phyloP scores from a whole-genome alignment of 257 asterid species.

The Gardenia jasminoides region DNA sequence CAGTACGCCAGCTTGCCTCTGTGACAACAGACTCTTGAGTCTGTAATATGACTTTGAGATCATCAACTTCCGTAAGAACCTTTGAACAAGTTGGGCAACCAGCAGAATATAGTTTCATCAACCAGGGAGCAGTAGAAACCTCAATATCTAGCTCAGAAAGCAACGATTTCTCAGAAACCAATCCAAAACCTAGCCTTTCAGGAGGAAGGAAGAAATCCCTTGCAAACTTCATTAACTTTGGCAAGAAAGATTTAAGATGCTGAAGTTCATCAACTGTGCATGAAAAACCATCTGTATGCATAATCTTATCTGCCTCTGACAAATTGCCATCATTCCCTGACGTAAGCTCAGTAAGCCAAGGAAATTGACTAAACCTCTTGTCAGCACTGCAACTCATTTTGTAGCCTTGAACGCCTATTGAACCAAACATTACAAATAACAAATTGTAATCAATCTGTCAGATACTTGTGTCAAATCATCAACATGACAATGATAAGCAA shows the following conservation, averaged over 20 bases:
- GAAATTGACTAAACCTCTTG: conserved; percentile 33
- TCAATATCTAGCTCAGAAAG: conserved; percentile 53
- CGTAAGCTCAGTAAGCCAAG: conserved; percentile 49
- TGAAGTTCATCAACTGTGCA: conserved; percentile 60
- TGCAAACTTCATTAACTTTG: conserved; percentile 53
- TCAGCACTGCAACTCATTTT: conserved; percentile 52
- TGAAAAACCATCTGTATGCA: conserved; percentile 39
- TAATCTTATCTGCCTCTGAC: conserved; percentile 41
- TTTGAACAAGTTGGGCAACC: conserved; percentile 73
- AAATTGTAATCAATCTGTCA: conserved; percentile 25
- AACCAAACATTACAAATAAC: conserved; percentile 17
- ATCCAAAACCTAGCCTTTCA: conserved; percentile 66
- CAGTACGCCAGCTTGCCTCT: conserved; percentile 58
- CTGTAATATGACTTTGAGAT: conserved; percentile 54
- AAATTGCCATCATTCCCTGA: conserved; percentile 41
- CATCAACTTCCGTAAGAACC: conserved; percentile 59
- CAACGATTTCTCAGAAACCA: conserved; percentile 64
- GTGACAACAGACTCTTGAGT: conserved; percentile 54
- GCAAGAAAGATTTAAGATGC: conserved; percentile 55
- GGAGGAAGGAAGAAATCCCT: conserved; percentile 81
- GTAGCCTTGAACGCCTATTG: conserved; percentile 48
- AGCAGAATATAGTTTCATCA: conserved; percentile 50
- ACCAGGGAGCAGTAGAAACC: conserved; percentile 63
- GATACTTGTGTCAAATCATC: conserved; percentile 19
- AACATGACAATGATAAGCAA: conserved; percentile 30